Evolutionary conservation across 208 protist species (phyloP).

Genomic region (Leishmania turanica): DNA sequence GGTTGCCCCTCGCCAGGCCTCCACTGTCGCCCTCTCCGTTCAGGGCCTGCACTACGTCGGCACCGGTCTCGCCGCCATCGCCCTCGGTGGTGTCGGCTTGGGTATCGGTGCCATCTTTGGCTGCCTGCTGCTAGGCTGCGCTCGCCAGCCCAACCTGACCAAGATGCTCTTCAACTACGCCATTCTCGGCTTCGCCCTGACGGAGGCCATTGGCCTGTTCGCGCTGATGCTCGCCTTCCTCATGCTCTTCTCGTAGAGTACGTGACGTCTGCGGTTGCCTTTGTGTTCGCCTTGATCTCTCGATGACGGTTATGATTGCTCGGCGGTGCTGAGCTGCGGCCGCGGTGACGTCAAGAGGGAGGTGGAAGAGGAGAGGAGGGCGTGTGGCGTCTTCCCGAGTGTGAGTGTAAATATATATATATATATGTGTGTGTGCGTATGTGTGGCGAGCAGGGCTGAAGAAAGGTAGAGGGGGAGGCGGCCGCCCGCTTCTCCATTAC

Average conservation of each 20-base stretch:
- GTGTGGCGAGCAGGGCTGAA: neutral
- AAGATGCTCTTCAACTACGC: conserved; percentile 88
- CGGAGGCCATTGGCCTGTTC: conserved; percentile 87
- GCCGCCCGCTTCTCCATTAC: neutral
- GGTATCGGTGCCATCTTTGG: conserved; percentile 80
- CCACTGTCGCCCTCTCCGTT: conserved; percentile 71
- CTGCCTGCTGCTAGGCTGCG: conserved; percentile 66
- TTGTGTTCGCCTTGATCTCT: neutral
- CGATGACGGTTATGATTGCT: neutral
- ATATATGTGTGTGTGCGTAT: neutral
- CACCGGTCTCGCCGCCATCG: conserved; percentile 78
- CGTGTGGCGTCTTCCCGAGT: neutral
- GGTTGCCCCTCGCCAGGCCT: conserved; percentile 45
- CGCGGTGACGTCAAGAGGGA: neutral
- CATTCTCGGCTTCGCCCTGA: conserved; percentile 85
- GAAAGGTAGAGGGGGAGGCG: neutral
- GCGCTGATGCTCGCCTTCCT: conserved; percentile 87
- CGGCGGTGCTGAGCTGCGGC: neutral
- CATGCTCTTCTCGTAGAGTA: conserved; percentile 88
- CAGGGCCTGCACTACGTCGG: conserved; percentile 81
- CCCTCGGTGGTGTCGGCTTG: conserved; percentile 69
- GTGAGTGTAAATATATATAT: neutral
- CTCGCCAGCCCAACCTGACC: conserved; percentile 74
- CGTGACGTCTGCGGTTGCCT: neutral
- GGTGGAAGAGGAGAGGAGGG: neutral